Evolutionary conservation across 225 moss, liverwort and hornwort genomes (phyloP).

Genomic region (Climacium dendroides): DNA sequence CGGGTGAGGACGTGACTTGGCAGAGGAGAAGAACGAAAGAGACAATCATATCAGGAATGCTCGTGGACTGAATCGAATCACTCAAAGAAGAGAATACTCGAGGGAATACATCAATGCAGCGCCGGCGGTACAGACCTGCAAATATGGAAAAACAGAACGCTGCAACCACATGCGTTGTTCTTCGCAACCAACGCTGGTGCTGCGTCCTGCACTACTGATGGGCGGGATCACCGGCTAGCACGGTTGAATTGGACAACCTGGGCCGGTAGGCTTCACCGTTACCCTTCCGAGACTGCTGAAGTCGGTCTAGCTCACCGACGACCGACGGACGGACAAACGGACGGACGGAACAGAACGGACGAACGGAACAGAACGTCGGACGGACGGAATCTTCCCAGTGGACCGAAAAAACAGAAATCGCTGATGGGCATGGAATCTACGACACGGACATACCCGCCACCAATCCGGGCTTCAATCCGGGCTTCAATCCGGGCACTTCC

Average conservation of each 20-base stretch:
- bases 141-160: conserved; percentile 9
- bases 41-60: not conserved
- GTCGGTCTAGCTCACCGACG: not conserved
- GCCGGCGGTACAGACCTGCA: not conserved
- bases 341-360: too few relatives aligned
- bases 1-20: not conserved
- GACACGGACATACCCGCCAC: not conserved
- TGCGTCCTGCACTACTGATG: not conserved
- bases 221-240: not conserved
- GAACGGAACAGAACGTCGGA: not conserved
- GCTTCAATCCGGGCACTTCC: not conserved
- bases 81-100: not conserved
- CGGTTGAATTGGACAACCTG: not conserved
- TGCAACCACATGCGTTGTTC: conserved; percentile 11
- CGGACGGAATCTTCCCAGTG: not conserved
- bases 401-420: not conserved
- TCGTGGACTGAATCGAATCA: not conserved
- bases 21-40: not conserved
- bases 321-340: not conserved
- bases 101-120: not conserved
- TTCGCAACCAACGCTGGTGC: conserved; percentile 12
- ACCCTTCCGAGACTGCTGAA: not conserved
- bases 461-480: not conserved
- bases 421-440: not conserved
- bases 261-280: not conserved